Evolutionary conservation across 108 stramenopile species (phyloP).

Genomic region (Cyclostephanos tholiformis): DNA sequence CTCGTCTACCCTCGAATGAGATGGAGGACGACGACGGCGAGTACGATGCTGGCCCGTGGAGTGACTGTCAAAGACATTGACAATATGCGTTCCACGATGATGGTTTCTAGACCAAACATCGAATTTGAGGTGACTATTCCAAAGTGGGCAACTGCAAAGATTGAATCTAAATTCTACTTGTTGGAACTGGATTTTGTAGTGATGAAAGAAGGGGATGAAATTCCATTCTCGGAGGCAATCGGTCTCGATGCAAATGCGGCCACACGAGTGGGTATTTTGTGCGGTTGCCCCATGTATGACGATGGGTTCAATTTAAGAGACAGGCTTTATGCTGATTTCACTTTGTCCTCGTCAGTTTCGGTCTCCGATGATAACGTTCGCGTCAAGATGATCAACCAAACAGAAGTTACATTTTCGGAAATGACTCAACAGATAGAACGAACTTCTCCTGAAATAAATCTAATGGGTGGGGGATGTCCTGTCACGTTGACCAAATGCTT

Average conservation of each 20-base stretch:
- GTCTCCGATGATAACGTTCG: neutral
- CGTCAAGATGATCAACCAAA: constrained; percentile 11
- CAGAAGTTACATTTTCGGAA: constrained; percentile 15
- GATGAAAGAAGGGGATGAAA: neutral
- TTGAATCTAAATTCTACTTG: constrained; percentile 22
- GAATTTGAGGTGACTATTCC: constrained; percentile 20
- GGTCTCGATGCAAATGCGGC: constrained; percentile 17
- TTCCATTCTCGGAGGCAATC: constrained; percentile 24
- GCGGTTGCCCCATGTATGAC: constrained; percentile 16
- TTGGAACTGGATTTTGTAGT: constrained; percentile 28
- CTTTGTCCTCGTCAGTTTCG: neutral
- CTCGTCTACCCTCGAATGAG: too few relatives aligned
- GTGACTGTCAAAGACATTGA: neutral
- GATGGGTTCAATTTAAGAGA: neutral
- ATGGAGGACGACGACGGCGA: too few relatives aligned
- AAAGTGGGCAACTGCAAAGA: constrained; percentile 17
- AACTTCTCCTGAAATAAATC: neutral
- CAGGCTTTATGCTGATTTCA: constrained; percentile 13
- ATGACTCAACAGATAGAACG: constrained; percentile 19
- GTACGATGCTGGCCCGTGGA: constrained; percentile 1
- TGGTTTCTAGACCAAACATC: neutral
- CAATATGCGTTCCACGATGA: neutral
- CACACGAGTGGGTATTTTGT: constrained; percentile 33
- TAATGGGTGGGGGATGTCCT: constrained; percentile 5
- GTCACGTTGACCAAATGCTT: constrained; percentile 29